Evolutionary conservation across 2,329 filamentous ascomycete genomes (phyloP), one percentile per base, ranked within the genome.

Genomic region (Botryosphaeria dothidea): DNA sequence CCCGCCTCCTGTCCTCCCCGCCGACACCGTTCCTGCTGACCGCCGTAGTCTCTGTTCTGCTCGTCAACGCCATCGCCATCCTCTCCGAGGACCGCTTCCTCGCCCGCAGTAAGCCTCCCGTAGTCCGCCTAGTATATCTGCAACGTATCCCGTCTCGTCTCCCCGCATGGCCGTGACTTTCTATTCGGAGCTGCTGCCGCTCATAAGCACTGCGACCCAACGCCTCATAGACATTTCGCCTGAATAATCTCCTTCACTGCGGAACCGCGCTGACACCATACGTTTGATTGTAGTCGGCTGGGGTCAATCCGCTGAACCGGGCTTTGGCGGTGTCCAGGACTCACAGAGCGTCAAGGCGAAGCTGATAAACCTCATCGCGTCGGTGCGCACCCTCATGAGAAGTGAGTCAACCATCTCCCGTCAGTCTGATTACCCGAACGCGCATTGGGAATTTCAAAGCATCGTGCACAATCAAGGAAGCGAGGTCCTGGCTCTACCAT

Each of bases 71-170:
- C 70, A 90, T 98, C 75, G 92, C 93, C 68, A 88, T 97, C 75
- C 90, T 98, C 69, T 96, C 92, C 72, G 93, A 97, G 86, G 93
- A 97, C 81, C 90, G 93, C 68, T 97, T 97, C 79, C 91, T 97
- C 70, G 91, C 90, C 65, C 88, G 92, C 79, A 93, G 81, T 90
- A 88, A 70, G 84, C 79, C 43, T 4, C 13, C 34, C 29, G n/a
- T 67, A 31, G 46, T 36, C n/a, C 6, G 15, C 29, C 57, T 25
- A 27, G 36, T 62, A 17, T 25, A 46, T 21, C 31, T 60, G 56
- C 56, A 60, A 60, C 56, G 41, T 27, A 3, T 31, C 25, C 17
- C 41, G 56, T 60, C 56, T 60, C 54, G 54, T 17, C 51, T 38
- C 51, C 9, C 21, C 34, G 3, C 11, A 4, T 21, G 7, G 13